A percentile compares a stretch with the other conserved stretches of the same genome.
Evolutionary conservation across 352 stramenopile genomes (phyloP).

Genomic region (Phytophthora pisi): DNA sequence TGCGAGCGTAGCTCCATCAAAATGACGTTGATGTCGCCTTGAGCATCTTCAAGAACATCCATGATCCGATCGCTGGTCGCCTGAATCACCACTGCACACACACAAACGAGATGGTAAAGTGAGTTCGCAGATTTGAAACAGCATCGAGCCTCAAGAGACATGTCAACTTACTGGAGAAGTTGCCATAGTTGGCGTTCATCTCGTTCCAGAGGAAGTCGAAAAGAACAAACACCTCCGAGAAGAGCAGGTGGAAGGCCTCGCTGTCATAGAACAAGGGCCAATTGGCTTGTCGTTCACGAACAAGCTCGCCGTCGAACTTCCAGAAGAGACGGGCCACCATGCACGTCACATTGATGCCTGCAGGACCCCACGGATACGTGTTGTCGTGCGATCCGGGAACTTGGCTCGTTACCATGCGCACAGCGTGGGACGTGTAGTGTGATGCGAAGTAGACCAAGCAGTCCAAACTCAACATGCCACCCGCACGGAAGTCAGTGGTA

Average conservation of each 20-base stretch:
- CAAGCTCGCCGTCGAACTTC: conserved; percentile 77
- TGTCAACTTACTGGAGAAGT: conserved; percentile 66
- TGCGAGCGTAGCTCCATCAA: conserved; percentile 67
- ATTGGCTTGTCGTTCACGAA: conserved; percentile 63
- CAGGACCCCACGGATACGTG: conserved; percentile 85
- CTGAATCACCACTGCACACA: conserved; percentile 77
- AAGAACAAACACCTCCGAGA: conserved; percentile 83
- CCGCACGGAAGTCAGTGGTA: conserved; percentile 85
- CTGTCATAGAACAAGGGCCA: conserved; percentile 77
- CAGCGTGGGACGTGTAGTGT: conserved; percentile 68
- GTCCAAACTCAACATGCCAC: conserved; percentile 79
- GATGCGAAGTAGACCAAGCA: conserved; percentile 84
- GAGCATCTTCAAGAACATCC: conserved; percentile 74
- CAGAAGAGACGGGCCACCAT: conserved; percentile 83
- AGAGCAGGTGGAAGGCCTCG: conserved; percentile 79
- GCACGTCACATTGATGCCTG: conserved; percentile 87
- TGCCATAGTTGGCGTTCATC: conserved; percentile 87
- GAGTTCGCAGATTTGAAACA: background rate
- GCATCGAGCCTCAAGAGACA: background rate
- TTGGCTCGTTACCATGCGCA: conserved; percentile 78
- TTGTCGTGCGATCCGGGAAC: conserved; percentile 80
- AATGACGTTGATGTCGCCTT: conserved; percentile 64
- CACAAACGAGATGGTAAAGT: conserved; percentile 16
- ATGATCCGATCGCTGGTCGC: conserved; percentile 70
- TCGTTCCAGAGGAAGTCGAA: conserved; percentile 87